phyloP scores from a whole-genome alignment of 2,329 filamentous ascomycete species.

The Sclerotinia trifoliorum region DNA sequence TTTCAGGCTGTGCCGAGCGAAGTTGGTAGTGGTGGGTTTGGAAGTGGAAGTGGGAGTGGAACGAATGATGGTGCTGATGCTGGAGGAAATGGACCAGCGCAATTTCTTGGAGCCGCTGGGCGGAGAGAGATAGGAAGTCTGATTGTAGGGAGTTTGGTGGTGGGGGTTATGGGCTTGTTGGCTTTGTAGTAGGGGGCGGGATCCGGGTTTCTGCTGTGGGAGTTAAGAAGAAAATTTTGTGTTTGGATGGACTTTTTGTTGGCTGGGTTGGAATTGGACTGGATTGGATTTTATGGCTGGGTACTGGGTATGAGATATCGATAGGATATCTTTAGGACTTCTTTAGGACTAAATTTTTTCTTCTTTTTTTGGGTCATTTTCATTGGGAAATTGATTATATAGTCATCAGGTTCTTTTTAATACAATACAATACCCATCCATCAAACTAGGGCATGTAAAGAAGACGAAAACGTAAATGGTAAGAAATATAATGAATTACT shows the following conservation, averaged over 20 bases:
- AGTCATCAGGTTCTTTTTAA: neutral
- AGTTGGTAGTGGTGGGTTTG: neutral
- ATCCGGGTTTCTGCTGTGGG: neutral
- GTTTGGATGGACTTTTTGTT: no score
- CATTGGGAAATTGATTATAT: neutral
- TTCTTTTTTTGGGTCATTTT: neutral
- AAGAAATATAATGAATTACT: neutral
- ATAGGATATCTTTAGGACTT: neutral
- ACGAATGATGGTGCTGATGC: no score
- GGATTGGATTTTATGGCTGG: neutral
- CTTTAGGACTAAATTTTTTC: no score
- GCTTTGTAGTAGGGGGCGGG: neutral
- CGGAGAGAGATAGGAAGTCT: neutral
- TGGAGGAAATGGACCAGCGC: neutral
- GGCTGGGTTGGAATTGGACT: no score
- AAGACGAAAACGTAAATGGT: neutral
- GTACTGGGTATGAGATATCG: no score
- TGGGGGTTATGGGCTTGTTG: neutral
- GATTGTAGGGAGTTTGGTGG: neutral
- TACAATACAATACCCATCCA: neutral
- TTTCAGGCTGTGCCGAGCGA: neutral
- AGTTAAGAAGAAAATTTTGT: neutral
- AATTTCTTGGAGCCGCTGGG: neutral
- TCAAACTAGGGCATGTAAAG: neutral
- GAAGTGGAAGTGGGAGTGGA: no score